Conservation (phyloP, 805 yeast genomes). For the Jamesozyma spencerorum region DNA sequence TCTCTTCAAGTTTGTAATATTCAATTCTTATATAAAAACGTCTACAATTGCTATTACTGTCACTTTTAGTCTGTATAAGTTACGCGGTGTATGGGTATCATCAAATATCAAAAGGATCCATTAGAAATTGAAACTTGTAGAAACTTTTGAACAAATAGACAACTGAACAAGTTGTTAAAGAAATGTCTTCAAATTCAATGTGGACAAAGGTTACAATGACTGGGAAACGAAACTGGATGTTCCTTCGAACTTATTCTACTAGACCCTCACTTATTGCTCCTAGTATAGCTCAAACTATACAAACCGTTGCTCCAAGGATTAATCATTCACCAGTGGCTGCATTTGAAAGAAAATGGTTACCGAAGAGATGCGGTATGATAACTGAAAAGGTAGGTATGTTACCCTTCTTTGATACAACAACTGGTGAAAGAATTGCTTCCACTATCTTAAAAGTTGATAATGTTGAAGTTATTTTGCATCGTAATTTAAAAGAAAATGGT, state of each 20-base stretch:
- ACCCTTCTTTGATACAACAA: slow-evolving; percentile 57
- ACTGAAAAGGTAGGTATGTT: slow-evolving; percentile 89
- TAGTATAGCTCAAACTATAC: slow-evolving; percentile 21
- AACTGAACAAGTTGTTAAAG: background rate
- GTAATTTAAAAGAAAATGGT: slow-evolving; percentile 65
- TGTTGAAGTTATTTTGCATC: slow-evolving; percentile 73
- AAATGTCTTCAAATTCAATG: background rate
- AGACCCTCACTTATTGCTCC: slow-evolving; percentile 25
- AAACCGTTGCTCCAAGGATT: slow-evolving; percentile 37
- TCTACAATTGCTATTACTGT: no score
- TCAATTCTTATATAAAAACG: no score
- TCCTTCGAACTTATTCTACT: slow-evolving; percentile 6
- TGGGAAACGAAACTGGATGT: background rate
- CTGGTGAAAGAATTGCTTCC: slow-evolving; percentile 67
- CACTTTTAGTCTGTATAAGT: no score
- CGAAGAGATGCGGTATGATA: slow-evolving; percentile 72
- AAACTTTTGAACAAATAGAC: background rate
- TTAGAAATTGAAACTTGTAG: no score
- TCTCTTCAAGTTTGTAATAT: background rate
- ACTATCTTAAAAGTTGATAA: slow-evolving; percentile 83
- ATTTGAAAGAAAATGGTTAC: slow-evolving; percentile 61
- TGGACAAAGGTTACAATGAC: background rate
- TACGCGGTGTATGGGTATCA: background rate
- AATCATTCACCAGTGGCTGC: slow-evolving; percentile 62
- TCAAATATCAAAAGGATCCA: background rate